Base-by-base conservation (phyloP, 352 stramenopile species). In the Aphanomyces astaci region DNA sequence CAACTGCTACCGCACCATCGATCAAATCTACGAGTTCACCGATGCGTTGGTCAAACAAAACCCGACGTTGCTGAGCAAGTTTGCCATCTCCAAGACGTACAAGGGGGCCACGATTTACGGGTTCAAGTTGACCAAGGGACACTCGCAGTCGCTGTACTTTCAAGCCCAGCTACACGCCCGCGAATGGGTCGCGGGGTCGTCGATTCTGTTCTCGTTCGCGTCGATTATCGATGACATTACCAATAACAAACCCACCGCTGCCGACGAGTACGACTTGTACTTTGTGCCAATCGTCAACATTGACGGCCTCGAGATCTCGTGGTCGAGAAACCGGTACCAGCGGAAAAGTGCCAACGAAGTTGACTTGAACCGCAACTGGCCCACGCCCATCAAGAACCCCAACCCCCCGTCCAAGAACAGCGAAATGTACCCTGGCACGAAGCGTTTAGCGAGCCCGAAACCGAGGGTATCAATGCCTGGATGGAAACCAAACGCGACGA, bases 391-490 rank as follows among this genome's bases (percentile, higher is more conserved):
- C 80, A 89, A 22, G 82, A 92, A 69, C 68, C 40, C 19, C 19
- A 17, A 19, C 11, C 40, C 19, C 11, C 40, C 11, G 19, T 48
- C 40, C 40, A 48, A 48, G 40, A 11, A 19, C 40, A 52, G 66
- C 1, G 80, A 92, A 68, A 90, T 80, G 13, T 76, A 88, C 60
- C 81, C 84, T 13, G 84, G 81, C 1, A 59, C 76, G 33, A 75
- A 5, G 75, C 81, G 1, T 70, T 88, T 10, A 90, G 81, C 55
- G 84, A 92, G 52, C 76, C 76, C 2, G 78, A 76, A 28, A 78
- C 78, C 0, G 59, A 69, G 4, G 75, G 73, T 0, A 65, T 90
- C 3, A 79, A 84, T 45, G 48, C 78, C 22, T 90, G 27, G 27
- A 19, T 62, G 22, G 13, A 25, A 24, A 40, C 9, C 52, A 43